Evolutionary conservation across 495 filamentous ascomycete species (phyloP).

Genomic region (Penicillium riverlandense): DNA sequence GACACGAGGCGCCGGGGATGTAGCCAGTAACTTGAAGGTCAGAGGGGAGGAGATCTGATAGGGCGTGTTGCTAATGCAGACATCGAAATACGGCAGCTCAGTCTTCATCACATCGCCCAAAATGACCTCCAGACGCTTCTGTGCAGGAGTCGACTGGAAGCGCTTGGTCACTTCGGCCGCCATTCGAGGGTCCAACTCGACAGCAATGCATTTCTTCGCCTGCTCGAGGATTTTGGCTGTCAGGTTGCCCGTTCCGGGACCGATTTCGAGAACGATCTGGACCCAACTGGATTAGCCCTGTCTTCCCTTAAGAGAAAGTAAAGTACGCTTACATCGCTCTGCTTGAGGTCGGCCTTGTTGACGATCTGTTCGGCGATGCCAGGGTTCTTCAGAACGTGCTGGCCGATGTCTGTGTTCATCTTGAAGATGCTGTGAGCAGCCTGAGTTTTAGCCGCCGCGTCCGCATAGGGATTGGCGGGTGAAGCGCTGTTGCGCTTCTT

Average conservation of each 20-base stretch:
- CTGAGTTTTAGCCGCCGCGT: constrained; percentile 40
- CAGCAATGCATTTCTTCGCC: constrained; percentile 79
- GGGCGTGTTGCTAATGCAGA: constrained; percentile 89
- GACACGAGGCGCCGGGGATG: constrained; percentile 65
- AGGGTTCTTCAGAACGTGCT: constrained; percentile 95
- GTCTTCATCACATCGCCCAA: constrained; percentile 93
- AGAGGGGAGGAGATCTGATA: constrained; percentile 91
- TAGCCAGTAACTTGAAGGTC: constrained; percentile 79
- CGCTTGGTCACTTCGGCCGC: constrained; percentile 93
- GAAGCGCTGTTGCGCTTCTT: constrained; percentile 53
- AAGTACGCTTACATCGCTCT: constrained; percentile 57
- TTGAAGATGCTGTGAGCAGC: constrained; percentile 78
- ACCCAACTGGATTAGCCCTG: no score
- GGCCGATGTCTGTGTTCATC: constrained; percentile 77
- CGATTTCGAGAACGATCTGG: constrained; percentile 63
- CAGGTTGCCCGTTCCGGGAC: constrained; percentile 78
- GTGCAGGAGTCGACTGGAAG: constrained; percentile 75
- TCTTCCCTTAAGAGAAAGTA: no score
- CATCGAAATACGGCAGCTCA: constrained; percentile 78
- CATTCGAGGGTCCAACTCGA: constrained; percentile 95
- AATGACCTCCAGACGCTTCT: constrained; percentile 74
- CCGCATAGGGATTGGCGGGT: constrained; percentile 48
- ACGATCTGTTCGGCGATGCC: constrained; percentile 82
- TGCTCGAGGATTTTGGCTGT: constrained; percentile 84
- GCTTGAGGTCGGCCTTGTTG: constrained; percentile 82